Evolutionary conservation across 1,284 basidiomycete genomes (phyloP).

Genomic region (Moniliella sp.): DNA sequence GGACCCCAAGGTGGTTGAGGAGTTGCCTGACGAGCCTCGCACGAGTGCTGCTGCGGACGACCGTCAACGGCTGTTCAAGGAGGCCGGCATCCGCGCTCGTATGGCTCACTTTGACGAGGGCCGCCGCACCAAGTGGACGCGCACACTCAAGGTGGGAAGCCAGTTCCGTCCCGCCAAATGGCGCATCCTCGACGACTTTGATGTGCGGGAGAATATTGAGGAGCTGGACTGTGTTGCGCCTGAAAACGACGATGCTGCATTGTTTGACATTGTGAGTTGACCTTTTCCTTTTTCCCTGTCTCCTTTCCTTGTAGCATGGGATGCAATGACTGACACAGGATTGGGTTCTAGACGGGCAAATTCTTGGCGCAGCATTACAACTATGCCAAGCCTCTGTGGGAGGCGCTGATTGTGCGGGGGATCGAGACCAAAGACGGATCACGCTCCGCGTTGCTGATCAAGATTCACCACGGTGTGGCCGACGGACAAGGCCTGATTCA

Average conservation of each 20-base stretch:
- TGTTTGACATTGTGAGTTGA: no score
- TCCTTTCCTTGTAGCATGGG: no score
- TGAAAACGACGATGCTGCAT: no score
- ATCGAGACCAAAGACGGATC: constrained; percentile 23
- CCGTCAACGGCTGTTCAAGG: no score
- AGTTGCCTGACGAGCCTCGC: no score
- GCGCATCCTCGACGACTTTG: constrained; percentile 24
- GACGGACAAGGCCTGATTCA: constrained; percentile 33
- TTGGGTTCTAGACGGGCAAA: no score
- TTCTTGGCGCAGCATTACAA: constrained; percentile 27
- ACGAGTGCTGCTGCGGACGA: no score
- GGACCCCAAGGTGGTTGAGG: no score
- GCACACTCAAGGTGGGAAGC: constrained; percentile 19
- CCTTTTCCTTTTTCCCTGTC: no score
- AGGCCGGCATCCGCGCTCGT: no score
- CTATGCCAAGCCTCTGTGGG: constrained; percentile 30
- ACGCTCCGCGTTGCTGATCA: constrained; percentile 29
- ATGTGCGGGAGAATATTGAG: constrained; percentile 26
- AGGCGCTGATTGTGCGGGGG: constrained; percentile 27
- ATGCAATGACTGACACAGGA: no score
- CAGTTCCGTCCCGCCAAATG: constrained; percentile 18
- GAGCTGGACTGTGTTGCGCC: constrained; percentile 13
- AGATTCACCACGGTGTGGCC: constrained; percentile 31
- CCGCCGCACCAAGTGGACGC: constrained; percentile 14
- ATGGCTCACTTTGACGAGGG: constrained; percentile 13